Evolutionary conservation across 768 basidiomycete species (phyloP).

Genomic region (Leccinum variicolor): DNA sequence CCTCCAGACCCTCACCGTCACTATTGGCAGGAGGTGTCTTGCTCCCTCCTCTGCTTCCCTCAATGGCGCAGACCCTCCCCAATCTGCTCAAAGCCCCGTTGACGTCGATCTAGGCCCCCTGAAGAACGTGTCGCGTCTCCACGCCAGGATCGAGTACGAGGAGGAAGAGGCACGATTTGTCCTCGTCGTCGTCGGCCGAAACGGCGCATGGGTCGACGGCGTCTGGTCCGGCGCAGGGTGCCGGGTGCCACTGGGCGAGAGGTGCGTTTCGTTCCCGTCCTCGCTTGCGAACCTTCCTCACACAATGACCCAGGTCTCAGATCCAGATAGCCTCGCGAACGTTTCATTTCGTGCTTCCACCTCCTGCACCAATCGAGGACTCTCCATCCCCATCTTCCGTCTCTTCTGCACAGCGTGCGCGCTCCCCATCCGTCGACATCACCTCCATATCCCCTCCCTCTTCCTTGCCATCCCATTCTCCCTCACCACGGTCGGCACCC

Average conservation of each 20-base stretch:
- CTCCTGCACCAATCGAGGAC: conserved; percentile 75
- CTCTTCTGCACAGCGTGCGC: conserved; percentile 61
- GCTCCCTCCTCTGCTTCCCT: conserved; percentile 53
- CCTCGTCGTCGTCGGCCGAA: conserved; percentile 89
- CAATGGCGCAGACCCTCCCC: conserved; percentile 43
- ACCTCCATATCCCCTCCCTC: conserved; percentile 81
- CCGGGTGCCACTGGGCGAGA: conserved; percentile 78
- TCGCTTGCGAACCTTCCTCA: conserved; percentile 5
- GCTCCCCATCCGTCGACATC: conserved; percentile 81
- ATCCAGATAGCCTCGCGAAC: conserved; percentile 97
- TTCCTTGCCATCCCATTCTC: conserved; percentile 73
- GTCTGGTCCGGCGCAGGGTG: conserved; percentile 92
- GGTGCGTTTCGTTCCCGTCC: conserved; percentile 44
- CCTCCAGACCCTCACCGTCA: conserved; percentile 91
- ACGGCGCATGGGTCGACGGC: conserved; percentile 97
- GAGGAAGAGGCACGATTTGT: conserved; percentile 86
- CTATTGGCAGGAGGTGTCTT: conserved; percentile 87
- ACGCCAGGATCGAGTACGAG: conserved; percentile 94
- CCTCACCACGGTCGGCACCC: conserved; percentile 51
- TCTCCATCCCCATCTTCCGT: conserved; percentile 78
- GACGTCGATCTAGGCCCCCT: conserved; percentile 93
- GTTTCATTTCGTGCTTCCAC: conserved; percentile 95
- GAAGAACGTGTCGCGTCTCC: conserved; percentile 96
- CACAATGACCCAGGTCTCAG: conserved; percentile 61
- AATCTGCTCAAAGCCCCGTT: conserved; percentile 41